Base-by-base conservation (phyloP, 1,284 basidiomycete genomes). In the Cryptococcus hybrid region DNA sequence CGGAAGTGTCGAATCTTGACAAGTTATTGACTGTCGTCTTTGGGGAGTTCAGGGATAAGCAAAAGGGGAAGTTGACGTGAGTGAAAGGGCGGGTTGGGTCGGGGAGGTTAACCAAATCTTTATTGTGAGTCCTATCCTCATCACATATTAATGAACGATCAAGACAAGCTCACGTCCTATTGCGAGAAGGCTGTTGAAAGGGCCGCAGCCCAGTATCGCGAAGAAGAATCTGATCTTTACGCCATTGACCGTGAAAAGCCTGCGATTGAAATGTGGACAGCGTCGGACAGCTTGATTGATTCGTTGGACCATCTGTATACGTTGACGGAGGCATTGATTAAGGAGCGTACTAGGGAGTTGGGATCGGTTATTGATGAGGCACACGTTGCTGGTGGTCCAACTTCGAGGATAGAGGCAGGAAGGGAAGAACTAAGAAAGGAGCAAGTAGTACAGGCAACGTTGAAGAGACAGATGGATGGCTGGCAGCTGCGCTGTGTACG, bases 201-300 rank as follows among this genome's bases (percentile, higher is more conserved):
- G 62, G 86, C 90, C 3, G 87, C 90, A 0, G 81, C 86, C 51
- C 82, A 85, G 44, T 91, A 88, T 70, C 85, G 92, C 38, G 82
- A 85, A 49, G 85, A 87, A 62, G 87, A 89, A 62, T 71, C 83
- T 3, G 82, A 82, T 3, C 82, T 88, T 5, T 99, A 98, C 72
- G 89, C 89, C 34, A 81, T 97, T 51, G 81, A 85, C 51, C 56
- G 68, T 0, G 57, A 65, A 11, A 79, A 83, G 38, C 86, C 86
- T 0, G 55, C 65, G 0, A 85, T 87, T 80, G 85, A 88, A 63
- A 85, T 90, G 1, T 99, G 95, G 95, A 91, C 92, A 2, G 91
- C 76, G 86, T 71, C 82, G 82, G 63, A 80, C 84, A 6, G 75
- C 0, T 76, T 90, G 47, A 84, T 96, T 55, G 86, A 90, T 50